Evolutionary conservation across 352 stramenopile genomes (phyloP), one percentile per base, ranked within the genome.

Genomic region (Globisporangium splendens): DNA sequence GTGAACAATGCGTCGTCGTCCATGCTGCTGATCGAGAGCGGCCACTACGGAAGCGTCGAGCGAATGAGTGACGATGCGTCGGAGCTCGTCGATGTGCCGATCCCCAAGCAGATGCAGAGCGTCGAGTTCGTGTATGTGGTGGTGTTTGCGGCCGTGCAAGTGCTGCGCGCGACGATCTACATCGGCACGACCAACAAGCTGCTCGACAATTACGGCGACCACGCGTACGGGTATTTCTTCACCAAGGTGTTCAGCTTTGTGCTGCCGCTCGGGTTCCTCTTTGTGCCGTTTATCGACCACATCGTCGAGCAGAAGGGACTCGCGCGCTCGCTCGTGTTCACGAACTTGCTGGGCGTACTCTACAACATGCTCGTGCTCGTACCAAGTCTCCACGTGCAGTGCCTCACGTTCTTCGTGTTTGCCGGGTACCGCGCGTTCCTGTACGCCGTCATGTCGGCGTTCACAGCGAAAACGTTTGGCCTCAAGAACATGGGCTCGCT

Each of bases 171-270:
- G 2, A 94, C 76, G 13, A 66, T 93, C 24, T 96, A 91, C 68
- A 94, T 96, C 56, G 86, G 86, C 56, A 92, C 86, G 51, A 78
- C 80, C 31, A 95, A 93, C 70, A 91, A 95, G 49, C 58, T 90
- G 47, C 69, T 95, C 12, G 75, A 87, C 0, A 92, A 93, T 63
- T 93, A 93, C 33, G 86, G 86, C 20, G 84, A 96, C 54, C 66
- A 56, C n/a, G 66, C 74, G 13, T 50, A 77, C 33, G 72, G 66
- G 33, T 89, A 79, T 57, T 24, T 93, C 0, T 96, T 88, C 69
- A 95, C 86, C 28, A 91, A 96, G 59, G 69, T 91, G 44, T 96
- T 96, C 58, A 90, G 83, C 63, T 82, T 96, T 38, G 70, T 94
- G 41, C 66, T 96, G 21, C 86, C 86, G 8, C 65, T 95, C 44